These are phyloP conservation scores for Pseudogymnoascus verrucosus DNA, from an alignment of 2,329 filamentous ascomycete genomes.

Conservation along the genomic window DNA sequence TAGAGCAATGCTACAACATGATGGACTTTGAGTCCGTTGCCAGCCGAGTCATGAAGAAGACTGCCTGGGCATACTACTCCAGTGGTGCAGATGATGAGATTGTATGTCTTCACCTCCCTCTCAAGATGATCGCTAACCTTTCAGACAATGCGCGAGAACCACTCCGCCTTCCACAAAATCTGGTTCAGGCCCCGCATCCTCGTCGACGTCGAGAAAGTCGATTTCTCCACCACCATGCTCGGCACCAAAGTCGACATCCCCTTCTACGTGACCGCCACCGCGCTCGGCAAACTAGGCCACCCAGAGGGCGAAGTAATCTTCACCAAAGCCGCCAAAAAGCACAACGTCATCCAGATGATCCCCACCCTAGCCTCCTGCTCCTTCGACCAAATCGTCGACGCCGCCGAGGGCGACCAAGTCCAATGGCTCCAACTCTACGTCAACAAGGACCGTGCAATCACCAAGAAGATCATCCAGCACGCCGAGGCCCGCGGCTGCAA, in stretches of 20 bases:
- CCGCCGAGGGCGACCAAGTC: conserved; percentile 66
- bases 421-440: conserved; percentile 96
- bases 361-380: conserved; percentile 93
- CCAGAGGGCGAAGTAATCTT: conserved; percentile 90
- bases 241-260: conserved; percentile 76
- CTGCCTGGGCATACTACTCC: conserved; percentile 96
- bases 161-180: conserved; percentile 91
- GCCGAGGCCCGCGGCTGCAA: conserved; percentile 89
- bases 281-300: conserved; percentile 88
- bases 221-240: conserved; percentile 88
- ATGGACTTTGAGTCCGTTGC: conserved; percentile 96
- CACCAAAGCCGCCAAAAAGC: conserved; percentile 73
- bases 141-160: conserved; percentile 90
- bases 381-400: conserved; percentile 95
- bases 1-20: conserved; percentile 87
- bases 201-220: conserved; percentile 80
- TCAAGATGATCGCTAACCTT: conserved; percentile 14
- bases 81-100: conserved; percentile 87
- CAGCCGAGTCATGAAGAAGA: conserved; percentile 85
- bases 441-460: conserved; percentile 91
- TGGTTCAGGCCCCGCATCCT: conserved; percentile 90
- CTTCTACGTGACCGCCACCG: conserved; percentile 95
- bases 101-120: conserved; percentile 37
- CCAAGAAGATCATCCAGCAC: conserved; percentile 80
- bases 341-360: conserved; percentile 96